Evolutionary conservation across 2,329 filamentous ascomycete species (phyloP), one percentile per base, ranked within the genome.

Genomic region (Lasiodiplodia citricola): DNA sequence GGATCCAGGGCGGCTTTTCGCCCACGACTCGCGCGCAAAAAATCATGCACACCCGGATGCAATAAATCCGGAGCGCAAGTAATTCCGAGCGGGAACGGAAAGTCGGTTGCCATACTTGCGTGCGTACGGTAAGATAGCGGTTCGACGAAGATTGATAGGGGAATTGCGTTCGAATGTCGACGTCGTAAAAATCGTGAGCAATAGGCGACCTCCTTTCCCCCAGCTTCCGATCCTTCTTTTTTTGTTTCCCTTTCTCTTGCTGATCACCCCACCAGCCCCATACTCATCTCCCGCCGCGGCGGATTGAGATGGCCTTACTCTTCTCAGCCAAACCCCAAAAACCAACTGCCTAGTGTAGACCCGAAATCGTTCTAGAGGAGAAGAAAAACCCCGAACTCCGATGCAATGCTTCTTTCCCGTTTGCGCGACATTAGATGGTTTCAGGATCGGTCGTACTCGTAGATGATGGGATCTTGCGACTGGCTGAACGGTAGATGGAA

Each of bases 401-500:
- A 35, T 23, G 41, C 41, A 21, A 35, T 50, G 41, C 41, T 18
- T 35, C 21, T 21, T 18, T n/a, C 3, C 23, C 35, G 51, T 57
- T 21, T 38, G 14, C 31, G 38, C 21, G 4, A 23, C 8, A 35
- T 62, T 41, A 62, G 35, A 23, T 47, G 7, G n/a, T 47, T 47
- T 47, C 2, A 47, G 44, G 18, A n/a, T 47, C 44, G 44, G 13
- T 47, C 41, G 28, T 18, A 28, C 38, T 62, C 58, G 58, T 62
- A 28, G 18, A 25, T 62, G n/a, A 25, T 25, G 21, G 58, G 10
- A 35, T 35, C n/a, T 62, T 62, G 58, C 16, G 58, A 62, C 58
- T 44, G 41, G 58, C 14, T 62, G 18, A 62, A 62, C 41, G 58
- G 58, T 16, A 62, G 25, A 62, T 62, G 58, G 25, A 62, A 62